phyloP scores from a whole-genome alignment of 2,329 filamentous ascomycete species.

The Cladosporium sp. region DNA sequence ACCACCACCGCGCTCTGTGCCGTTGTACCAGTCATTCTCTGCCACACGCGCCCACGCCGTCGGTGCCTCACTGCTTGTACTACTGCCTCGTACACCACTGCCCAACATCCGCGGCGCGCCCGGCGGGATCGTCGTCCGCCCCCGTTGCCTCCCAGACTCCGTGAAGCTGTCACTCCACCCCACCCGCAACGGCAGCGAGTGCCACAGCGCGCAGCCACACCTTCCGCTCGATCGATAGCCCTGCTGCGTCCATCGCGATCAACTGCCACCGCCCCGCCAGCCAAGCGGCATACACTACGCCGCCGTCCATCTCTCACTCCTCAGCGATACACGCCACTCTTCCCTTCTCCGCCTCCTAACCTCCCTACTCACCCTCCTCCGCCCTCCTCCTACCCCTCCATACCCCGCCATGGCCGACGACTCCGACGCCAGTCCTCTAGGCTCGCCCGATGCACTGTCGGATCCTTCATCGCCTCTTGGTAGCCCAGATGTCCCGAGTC shows the following conservation, averaged over 20 bases:
- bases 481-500: slow-evolving; percentile 1
- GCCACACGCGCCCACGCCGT: neutral
- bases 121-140: neutral
- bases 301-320: neutral
- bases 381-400: slow-evolving; percentile 4
- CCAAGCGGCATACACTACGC: slow-evolving; percentile 5
- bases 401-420: slow-evolving; percentile 14
- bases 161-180: neutral
- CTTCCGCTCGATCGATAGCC: slow-evolving; percentile 4
- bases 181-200: neutral
- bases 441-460: slow-evolving; percentile 14
- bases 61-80: too few species aligned
- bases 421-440: slow-evolving; percentile 8
- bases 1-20: neutral
- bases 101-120: too few species aligned
- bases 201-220: neutral
- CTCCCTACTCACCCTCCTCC: slow-evolving; percentile 15
- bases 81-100: neutral
- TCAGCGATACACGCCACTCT: neutral
- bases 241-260: slow-evolving; percentile 6
- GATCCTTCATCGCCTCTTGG: slow-evolving; percentile 11
- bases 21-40: neutral
- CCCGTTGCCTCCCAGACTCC: neutral
- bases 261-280: slow-evolving; percentile 7
- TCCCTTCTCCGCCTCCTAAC: neutral